Evolutionary conservation across 1,284 basidiomycete genomes (phyloP).

Genomic region (Apiotrichum veenhuisii): DNA sequence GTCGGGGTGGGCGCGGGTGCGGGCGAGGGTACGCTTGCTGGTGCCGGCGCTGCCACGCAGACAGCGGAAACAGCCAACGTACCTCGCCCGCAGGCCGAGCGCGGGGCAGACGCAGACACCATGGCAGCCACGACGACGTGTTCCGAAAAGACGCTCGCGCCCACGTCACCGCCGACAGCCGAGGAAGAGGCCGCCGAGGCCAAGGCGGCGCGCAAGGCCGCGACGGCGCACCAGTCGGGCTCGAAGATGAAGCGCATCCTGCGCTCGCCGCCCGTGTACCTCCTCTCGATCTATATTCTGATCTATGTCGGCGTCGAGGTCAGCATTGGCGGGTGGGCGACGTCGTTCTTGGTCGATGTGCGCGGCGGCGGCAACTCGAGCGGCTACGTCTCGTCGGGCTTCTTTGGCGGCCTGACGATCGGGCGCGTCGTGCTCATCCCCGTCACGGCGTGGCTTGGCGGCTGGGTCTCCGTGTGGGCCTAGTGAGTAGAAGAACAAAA

Average conservation of each 20-base stretch:
- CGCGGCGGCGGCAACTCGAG: constrained; percentile 34
- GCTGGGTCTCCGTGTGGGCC: constrained; percentile 34
- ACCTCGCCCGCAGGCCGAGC: no score
- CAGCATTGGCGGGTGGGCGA: constrained; percentile 44
- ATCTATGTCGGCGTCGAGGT: constrained; percentile 46
- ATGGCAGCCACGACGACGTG: constrained; percentile 7
- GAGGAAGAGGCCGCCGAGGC: neutral
- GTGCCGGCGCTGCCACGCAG: neutral
- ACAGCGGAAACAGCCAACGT: no score
- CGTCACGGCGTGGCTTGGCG: constrained; percentile 38
- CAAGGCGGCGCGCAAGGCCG: neutral
- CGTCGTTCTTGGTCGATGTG: constrained; percentile 39
- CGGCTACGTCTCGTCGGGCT: constrained; percentile 45
- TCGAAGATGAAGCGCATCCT: constrained; percentile 43
- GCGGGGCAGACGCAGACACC: neutral
- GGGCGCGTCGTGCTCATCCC: constrained; percentile 44
- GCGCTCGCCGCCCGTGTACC: constrained; percentile 29
- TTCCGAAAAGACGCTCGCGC: neutral
- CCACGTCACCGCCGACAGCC: neutral
- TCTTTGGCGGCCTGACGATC: constrained; percentile 42
- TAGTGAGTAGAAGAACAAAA: constrained; percentile 27
- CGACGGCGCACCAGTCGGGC: constrained; percentile 7
- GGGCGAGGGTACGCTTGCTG: neutral
- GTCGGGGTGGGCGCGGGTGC: no score
- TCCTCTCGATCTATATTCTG: constrained; percentile 38